Conservation (phyloP, 345 rosid genomes). For the Brassica carinata region DNA sequence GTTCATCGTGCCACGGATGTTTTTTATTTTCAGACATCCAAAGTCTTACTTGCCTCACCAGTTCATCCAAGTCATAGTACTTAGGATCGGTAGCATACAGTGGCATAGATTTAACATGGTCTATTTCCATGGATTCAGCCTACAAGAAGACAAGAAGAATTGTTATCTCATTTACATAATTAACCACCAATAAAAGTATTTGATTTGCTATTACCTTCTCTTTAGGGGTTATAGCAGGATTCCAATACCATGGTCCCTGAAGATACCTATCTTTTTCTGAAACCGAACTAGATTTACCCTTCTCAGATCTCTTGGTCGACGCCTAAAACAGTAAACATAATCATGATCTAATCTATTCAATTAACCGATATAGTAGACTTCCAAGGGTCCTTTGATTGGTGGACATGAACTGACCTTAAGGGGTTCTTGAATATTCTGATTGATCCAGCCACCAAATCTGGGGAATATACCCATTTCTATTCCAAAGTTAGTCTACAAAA, state of each 20-base stretch:
- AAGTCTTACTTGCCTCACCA: constrained; percentile 40
- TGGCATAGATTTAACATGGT: constrained; percentile 1
- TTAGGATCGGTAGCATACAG: neutral
- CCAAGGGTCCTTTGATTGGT: neutral
- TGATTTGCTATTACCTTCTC: neutral
- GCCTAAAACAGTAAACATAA: constrained; percentile 39
- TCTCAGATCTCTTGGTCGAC: constrained; percentile 19
- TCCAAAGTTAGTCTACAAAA: neutral
- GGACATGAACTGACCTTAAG: neutral
- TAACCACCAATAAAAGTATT: neutral
- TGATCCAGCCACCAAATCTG: neutral
- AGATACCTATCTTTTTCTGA: neutral
- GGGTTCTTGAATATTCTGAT: constrained; percentile 14
- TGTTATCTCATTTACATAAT: neutral
- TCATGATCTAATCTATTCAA: neutral
- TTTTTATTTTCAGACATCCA: constrained; percentile 46
- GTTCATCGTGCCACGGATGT: constrained; percentile 25
- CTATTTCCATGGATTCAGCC: neutral
- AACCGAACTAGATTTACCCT: neutral
- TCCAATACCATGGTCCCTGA: neutral
- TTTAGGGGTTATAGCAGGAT: neutral
- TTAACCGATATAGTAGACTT: neutral
- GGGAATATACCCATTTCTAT: neutral
- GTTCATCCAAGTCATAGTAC: neutral
- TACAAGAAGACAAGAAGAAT: neutral